phyloP scores from a whole-genome alignment of 352 stramenopile species.

The Globisporangium ultimum region DNA sequence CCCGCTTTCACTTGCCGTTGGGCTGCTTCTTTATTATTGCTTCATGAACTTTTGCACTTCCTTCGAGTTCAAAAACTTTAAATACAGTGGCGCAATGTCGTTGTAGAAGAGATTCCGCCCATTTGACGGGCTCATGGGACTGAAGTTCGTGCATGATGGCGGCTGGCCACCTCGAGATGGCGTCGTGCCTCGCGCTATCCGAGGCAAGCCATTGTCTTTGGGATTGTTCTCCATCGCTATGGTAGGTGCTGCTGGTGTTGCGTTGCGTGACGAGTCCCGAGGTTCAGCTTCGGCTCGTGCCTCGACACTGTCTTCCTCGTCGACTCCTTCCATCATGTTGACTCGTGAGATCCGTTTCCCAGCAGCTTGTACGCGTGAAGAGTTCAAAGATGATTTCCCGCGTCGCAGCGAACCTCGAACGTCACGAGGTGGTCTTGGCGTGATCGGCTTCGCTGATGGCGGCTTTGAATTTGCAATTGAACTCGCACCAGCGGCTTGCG shows the following conservation, averaged over 20 bases:
- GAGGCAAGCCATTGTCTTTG: neutral
- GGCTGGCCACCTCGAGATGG: neutral
- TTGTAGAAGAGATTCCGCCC: constrained; percentile 63
- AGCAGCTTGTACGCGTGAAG: neutral
- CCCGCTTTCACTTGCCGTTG: neutral
- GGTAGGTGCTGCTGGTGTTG: no score
- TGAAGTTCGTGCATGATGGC: constrained; percentile 2
- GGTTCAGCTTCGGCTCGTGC: neutral
- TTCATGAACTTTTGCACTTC: constrained; percentile 58
- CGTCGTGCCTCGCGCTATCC: constrained; percentile 2
- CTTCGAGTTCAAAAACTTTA: constrained; percentile 70
- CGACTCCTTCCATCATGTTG: neutral
- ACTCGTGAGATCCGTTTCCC: neutral
- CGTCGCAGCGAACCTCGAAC: neutral
- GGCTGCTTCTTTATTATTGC: constrained; percentile 13
- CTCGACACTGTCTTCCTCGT: neutral
- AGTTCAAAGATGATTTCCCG: neutral
- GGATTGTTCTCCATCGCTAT: neutral
- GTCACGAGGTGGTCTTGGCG: constrained; percentile 4
- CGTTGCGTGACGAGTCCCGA: neutral
- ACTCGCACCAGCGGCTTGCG: neutral
- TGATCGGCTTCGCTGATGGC: neutral
- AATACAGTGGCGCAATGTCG: constrained; percentile 69
- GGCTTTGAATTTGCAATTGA: neutral
- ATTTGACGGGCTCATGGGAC: constrained; percentile 8